phyloP scores from a whole-genome alignment of 2,329 filamentous ascomycete species.

The Arthrobotrys megalospora region DNA sequence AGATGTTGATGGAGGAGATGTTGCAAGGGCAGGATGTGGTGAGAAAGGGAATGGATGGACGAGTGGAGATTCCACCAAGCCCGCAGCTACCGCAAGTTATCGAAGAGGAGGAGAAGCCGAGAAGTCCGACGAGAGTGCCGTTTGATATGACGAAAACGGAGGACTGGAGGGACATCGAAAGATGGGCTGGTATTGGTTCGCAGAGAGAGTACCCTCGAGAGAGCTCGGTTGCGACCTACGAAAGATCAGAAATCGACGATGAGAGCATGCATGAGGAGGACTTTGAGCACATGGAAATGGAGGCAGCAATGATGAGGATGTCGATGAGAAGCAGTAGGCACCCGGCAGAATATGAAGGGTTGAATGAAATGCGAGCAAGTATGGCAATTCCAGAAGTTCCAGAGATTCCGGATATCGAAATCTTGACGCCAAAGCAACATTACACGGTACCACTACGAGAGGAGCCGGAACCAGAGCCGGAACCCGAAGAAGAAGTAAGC shows the following conservation, averaged over 20 bases:
- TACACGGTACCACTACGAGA: conserved; percentile 41
- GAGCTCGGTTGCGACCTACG: conserved; percentile 53
- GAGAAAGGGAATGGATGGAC: conserved; percentile 11
- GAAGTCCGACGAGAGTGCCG: conserved; percentile 17
- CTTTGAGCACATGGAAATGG: conserved; percentile 51
- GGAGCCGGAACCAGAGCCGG: conserved; percentile 19
- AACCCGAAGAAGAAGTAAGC: conserved; percentile 8
- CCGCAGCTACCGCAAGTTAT: conserved; percentile 52
- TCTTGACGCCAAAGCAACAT: conserved; percentile 53
- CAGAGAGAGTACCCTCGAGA: conserved; percentile 47
- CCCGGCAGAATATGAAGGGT: conserved; percentile 55
- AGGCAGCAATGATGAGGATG: conserved; percentile 52
- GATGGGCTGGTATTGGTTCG: conserved; percentile 52
- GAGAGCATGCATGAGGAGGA: conserved; percentile 60
- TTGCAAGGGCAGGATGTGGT: conserved; percentile 56
- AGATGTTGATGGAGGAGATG: conserved; percentile 58
- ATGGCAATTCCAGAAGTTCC: conserved; percentile 46
- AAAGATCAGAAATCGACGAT: conserved; percentile 57
- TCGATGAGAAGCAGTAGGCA: conserved; percentile 59
- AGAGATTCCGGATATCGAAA: conserved; percentile 35
- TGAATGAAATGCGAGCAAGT: conserved; percentile 51
- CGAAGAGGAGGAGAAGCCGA: conserved; percentile 27
- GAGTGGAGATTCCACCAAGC: conserved; percentile 39
- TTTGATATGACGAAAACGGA: conserved; percentile 59
- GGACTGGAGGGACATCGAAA: conserved; percentile 57